phyloP scores from a whole-genome alignment of 2,329 filamentous ascomycete species.

The Cladophialophora carrionii region DNA sequence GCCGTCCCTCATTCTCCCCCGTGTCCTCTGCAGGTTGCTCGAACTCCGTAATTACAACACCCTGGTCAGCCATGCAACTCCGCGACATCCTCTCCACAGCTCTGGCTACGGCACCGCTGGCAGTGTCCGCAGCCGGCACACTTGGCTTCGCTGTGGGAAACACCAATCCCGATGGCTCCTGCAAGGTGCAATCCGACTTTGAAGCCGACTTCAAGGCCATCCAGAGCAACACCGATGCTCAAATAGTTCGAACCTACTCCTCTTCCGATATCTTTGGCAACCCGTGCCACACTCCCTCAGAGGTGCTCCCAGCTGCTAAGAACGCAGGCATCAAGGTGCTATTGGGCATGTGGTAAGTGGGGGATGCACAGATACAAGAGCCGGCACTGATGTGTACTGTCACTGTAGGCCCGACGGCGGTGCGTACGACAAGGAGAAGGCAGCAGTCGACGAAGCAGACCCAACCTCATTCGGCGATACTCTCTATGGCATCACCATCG shows the following conservation, averaged over 20 bases:
- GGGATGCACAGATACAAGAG: neutral
- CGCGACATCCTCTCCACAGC: slow-evolving; percentile 47
- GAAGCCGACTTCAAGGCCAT: slow-evolving; percentile 66
- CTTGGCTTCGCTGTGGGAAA: slow-evolving; percentile 70
- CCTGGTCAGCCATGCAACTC: slow-evolving; percentile 52
- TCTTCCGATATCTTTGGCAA: slow-evolving; percentile 55
- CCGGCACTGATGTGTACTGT: slow-evolving; percentile 13
- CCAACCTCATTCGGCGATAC: slow-evolving; percentile 57
- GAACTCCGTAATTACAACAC: neutral
- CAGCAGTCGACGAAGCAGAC: slow-evolving; percentile 55
- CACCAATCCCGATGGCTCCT: slow-evolving; percentile 62
- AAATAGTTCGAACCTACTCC: slow-evolving; percentile 68
- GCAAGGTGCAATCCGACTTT: slow-evolving; percentile 67
- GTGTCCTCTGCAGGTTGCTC: neutral
- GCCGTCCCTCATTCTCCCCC: neutral
- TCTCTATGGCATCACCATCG: slow-evolving; percentile 70
- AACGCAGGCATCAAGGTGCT: slow-evolving; percentile 67
- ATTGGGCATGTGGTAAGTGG: slow-evolving; percentile 67
- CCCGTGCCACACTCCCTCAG: slow-evolving; percentile 62
- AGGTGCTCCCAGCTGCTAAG: slow-evolving; percentile 68
- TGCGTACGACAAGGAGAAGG: slow-evolving; percentile 64
- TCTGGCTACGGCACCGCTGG: slow-evolving; percentile 51
- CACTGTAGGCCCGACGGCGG: slow-evolving; percentile 63
- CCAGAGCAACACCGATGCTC: slow-evolving; percentile 54
- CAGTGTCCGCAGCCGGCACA: slow-evolving; percentile 57